phyloP scores from a whole-genome alignment of 805 yeast species.

The Suhomyces pyralidae region DNA sequence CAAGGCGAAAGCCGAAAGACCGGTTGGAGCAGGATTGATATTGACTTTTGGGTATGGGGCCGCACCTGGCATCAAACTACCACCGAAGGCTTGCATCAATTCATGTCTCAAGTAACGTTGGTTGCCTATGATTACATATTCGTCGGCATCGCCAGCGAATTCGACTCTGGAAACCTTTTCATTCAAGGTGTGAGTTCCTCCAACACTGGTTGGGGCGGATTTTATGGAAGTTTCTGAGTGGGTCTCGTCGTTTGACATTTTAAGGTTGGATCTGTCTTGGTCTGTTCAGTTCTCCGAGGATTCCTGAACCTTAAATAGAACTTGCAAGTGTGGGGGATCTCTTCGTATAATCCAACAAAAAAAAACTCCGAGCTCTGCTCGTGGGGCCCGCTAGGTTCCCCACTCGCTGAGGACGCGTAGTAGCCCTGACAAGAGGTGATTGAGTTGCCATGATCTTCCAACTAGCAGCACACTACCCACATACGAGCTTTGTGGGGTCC shows the following conservation, averaged over 20 bases:
- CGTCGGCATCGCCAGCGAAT: conserved; percentile 28
- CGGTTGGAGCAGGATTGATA: conserved; percentile 71
- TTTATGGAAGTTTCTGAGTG: conserved; percentile 1
- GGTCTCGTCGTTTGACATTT: background rate
- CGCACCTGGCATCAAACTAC: conserved; percentile 22
- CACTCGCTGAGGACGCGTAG: background rate
- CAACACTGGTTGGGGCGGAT: background rate
- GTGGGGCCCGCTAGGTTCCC: background rate
- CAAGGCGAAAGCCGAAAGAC: conserved; percentile 70
- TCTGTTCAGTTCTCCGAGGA: background rate
- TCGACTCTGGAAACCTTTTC: background rate
- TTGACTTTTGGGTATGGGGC: conserved; percentile 27
- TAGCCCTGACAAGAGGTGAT: background rate
- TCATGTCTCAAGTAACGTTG: conserved; percentile 31
- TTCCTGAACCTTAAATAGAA: background rate
- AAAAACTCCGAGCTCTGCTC: background rate
- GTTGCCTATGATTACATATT: conserved; percentile 29
- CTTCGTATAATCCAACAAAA: background rate
- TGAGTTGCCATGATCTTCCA: background rate
- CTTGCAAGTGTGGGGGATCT: background rate
- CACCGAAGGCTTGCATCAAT: conserved; percentile 29
- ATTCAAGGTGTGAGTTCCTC: background rate
- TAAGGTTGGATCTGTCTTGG: background rate
- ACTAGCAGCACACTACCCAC: background rate
- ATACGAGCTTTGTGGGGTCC: background rate